Percentiles rank a stretch among this genome's conserved stretches.
Evolutionary conservation across 352 stramenopile species (phyloP).

Genomic region (Phytopythium mirpurense): DNA sequence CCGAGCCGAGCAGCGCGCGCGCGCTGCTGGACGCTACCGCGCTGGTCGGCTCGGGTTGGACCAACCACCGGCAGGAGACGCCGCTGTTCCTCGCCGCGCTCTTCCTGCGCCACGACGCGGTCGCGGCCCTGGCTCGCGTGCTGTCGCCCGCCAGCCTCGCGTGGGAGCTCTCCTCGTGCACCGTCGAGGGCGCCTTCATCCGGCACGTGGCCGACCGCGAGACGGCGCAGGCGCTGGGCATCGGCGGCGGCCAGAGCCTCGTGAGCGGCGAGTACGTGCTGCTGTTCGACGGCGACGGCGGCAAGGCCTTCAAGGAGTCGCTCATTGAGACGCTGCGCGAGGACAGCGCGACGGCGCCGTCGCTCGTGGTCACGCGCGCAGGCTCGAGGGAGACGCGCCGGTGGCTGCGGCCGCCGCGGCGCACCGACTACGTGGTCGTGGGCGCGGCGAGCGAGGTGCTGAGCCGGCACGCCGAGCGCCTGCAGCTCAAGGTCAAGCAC

Average conservation of each 20-base stretch:
- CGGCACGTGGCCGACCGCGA: conserved; percentile 46
- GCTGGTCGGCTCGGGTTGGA: conserved; percentile 39
- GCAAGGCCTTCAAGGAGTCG: conserved; percentile 66
- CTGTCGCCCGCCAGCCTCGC: conserved; percentile 35
- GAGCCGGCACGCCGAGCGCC: conserved; percentile 43
- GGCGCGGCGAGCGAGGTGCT: conserved; percentile 53
- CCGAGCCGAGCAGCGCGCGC: neutral
- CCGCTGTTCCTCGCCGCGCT: conserved; percentile 60
- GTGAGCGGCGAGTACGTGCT: conserved; percentile 61
- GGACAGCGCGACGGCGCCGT: conserved; percentile 50
- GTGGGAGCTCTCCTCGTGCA: conserved; percentile 57
- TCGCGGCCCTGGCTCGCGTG: conserved; percentile 24
- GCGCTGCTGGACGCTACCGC: conserved; percentile 17
- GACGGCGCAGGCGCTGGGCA: conserved; percentile 22
- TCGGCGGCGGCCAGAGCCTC: conserved; percentile 11
- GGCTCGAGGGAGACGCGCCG: conserved; percentile 18
- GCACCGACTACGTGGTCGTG: conserved; percentile 50
- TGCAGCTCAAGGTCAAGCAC: conserved; percentile 75
- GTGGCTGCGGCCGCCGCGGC: neutral
- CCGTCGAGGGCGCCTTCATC: conserved; percentile 68
- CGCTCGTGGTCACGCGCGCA: conserved; percentile 36
- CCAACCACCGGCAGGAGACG: conserved; percentile 60
- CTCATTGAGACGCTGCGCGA: conserved; percentile 67
- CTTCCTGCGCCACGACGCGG: conserved; percentile 41
- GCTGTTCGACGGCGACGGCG: conserved; percentile 57